phyloP scores from a whole-genome alignment of 345 rosid species.

The Salix koriyanagi region DNA sequence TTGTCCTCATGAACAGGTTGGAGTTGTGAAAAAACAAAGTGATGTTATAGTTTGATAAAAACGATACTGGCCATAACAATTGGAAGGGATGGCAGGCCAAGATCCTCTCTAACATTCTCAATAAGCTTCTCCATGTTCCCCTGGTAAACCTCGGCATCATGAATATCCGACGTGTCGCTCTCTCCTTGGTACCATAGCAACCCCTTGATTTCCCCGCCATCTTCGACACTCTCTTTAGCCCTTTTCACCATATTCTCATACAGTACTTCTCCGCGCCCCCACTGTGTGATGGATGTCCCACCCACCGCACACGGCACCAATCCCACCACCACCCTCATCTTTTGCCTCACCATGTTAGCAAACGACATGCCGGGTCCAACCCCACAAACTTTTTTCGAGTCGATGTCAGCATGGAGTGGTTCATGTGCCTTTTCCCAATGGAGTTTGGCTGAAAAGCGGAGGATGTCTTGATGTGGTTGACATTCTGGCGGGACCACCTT shows the following conservation, averaged over 20 bases:
- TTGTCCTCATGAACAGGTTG: too few relatives aligned
- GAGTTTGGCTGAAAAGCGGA: slow-evolving; percentile 59
- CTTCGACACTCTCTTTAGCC: slow-evolving; percentile 47
- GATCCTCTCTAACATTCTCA: slow-evolving; percentile 57
- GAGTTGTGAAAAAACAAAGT: background rate
- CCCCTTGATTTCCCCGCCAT: slow-evolving; percentile 63
- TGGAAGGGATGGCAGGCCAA: slow-evolving; percentile 66
- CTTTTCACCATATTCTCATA: slow-evolving; percentile 73
- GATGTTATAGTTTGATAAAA: background rate
- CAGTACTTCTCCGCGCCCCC: slow-evolving; percentile 68
- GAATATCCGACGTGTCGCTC: slow-evolving; percentile 54
- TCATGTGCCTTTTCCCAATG: slow-evolving; percentile 67
- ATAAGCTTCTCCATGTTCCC: slow-evolving; percentile 56
- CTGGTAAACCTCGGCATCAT: slow-evolving; percentile 59
- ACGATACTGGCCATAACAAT: slow-evolving; percentile 49
- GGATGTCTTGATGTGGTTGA: slow-evolving; percentile 46
- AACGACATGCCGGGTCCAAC: slow-evolving; percentile 91
- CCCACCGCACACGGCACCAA: slow-evolving; percentile 88
- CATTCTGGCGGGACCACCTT: slow-evolving; percentile 61
- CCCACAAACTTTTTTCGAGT: slow-evolving; percentile 61
- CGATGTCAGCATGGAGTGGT: slow-evolving; percentile 84
- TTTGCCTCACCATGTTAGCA: slow-evolving; percentile 48
- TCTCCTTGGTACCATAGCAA: slow-evolving; percentile 94
- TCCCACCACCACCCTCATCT: slow-evolving; percentile 28
- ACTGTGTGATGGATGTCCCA: slow-evolving; percentile 76